Percentiles rank a stretch among this genome's conserved stretches.
Evolutionary conservation across 108 stramenopile genomes (phyloP).

Genomic region (Skeletonema potamos): DNA sequence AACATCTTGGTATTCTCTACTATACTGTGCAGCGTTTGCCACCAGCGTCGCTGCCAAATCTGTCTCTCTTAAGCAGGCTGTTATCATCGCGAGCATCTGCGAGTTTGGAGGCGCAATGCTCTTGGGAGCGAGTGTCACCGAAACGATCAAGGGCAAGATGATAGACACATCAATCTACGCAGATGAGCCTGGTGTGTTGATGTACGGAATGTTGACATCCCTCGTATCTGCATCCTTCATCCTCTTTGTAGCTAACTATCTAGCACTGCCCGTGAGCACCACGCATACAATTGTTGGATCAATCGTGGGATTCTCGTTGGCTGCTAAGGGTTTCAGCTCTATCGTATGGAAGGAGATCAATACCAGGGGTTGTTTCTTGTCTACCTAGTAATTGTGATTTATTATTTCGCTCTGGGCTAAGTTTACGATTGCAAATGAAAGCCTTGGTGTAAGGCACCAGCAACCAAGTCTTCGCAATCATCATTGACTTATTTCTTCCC

Average conservation of each 20-base stretch:
- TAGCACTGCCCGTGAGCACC: slow-evolving; percentile 23
- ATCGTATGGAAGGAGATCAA: slow-evolving; percentile 40
- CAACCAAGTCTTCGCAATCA: not conserved
- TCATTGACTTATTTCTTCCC: slow-evolving; percentile 46
- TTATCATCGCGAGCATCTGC: slow-evolving; percentile 55
- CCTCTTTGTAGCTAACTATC: slow-evolving; percentile 18
- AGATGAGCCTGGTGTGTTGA: slow-evolving; percentile 49
- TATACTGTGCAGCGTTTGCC: not conserved
- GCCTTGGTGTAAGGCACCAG: too few relatives aligned
- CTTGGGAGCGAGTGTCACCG: slow-evolving; percentile 56
- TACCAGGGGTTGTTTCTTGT: too few relatives aligned
- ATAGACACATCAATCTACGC: slow-evolving; percentile 41
- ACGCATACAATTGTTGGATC: slow-evolving; percentile 21
- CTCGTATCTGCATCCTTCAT: slow-evolving; percentile 48
- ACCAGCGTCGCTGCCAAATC: slow-evolving; percentile 61
- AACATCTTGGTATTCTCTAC: too few relatives aligned
- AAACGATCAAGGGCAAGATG: slow-evolving; percentile 62
- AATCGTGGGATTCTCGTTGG: slow-evolving; percentile 40
- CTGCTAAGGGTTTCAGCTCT: slow-evolving; percentile 42
- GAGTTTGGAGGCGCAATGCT: slow-evolving; percentile 66
- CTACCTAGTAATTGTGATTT: too few relatives aligned
- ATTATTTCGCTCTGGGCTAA: too few relatives aligned
- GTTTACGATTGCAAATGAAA: too few relatives aligned
- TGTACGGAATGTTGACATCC: slow-evolving; percentile 61
- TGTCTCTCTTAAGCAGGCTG: slow-evolving; percentile 59